Evolutionary conservation across 1,139 yeast species (phyloP), one percentile per base, ranked within the genome.

Genomic region (Pichia sp.): DNA sequence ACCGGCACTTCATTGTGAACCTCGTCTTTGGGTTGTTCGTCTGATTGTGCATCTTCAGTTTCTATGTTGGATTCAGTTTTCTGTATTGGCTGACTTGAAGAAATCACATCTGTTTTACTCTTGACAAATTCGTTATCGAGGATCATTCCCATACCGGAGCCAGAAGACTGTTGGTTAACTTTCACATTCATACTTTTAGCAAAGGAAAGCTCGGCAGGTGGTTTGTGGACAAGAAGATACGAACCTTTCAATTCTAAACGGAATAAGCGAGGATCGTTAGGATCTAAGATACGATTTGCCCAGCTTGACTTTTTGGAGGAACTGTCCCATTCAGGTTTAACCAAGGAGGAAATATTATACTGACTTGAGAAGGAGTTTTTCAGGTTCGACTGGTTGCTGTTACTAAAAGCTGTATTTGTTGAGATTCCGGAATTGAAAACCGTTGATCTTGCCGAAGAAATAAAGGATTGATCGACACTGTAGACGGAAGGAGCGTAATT

Each of bases 201-300:
- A 62, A 75, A 78, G 6, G 58, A 44, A 47, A 78, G 60, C 45
- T 72, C 79, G 10, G 75, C 66, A 1, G 83, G 81, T 7, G 82
- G 74, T 63, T 80, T 84, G 70, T 78, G 84, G 30, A 87, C 66
- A 57, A 75, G 75, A 54, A 87, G 67, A 52, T 76, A 75, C 0
- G 88, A 77, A 8, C 95, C 95, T 62, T 76, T 80, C 59, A 87
- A 71, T 65, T 85, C 90, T 0, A 84, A 87, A 55, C 85, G 75
- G 61, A 72, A 80, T 40, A 85, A 64, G 59, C 76, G 77, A 42
- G 59, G 59, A 26, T 70, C 72, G 47, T 74, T 79, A 53, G 68
- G 66, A 54, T 75, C 75, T 45, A 75, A 77, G 67, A 74, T 49
- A 57, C 68, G 73, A 60, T 79, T 79, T 8, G 78, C 51, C 82